Base-by-base conservation (phyloP, 2,329 filamentous ascomycete species). In the Fusarium sp. region DNA sequence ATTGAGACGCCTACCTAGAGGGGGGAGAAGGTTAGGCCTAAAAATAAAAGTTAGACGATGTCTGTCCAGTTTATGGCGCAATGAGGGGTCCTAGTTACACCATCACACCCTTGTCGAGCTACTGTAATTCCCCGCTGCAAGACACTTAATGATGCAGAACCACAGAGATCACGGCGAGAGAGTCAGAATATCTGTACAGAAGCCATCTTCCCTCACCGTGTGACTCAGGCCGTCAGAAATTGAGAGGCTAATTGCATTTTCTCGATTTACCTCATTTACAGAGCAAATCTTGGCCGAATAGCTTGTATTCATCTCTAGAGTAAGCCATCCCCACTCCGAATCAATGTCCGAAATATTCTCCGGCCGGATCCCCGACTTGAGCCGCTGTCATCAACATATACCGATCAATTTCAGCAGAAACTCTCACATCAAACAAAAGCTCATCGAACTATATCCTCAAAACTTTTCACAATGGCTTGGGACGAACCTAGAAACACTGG, bases 401-500 rank as follows among this genome's bases (percentile, higher is more conserved):
- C 62, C 47, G 35, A 65, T 31, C 39, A 37, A 20, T 21, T 16
- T 46, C 24, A 6, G 5, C 18, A 46, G 31, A 57, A 38, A 46
- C 35, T 53, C n/a, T 56, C 47, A 41, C 35, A 53, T 24, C 26
- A 23, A 47, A 38, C 35, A 54, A 20, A 21, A 11, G 41, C 20
- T 31, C 21, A 63, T 39, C 44, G n/a, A n/a, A 18, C 20, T 43
- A 15, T 33, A 28, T 57, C 55, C 39, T 60, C 41, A 57, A 63
- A 39, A 60, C 37, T 20, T 41, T 54, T 31, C 35, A 77, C 46
- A 64, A 83, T 83, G 81, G 80, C 81, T 38, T 82, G 78, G 76
- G 68, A 78, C 70, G 81, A 83, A 76, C 81, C 81, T 55, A 76
- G 81, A 57, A 78, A 82, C 57, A 83, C 81, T 15, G 81, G 81